Percentiles rank a stretch among this genome's conserved stretches.
Evolutionary conservation across 192 early-diverging fungal species (phyloP).

Genomic region (Phlyctochytrium bullatum): DNA sequence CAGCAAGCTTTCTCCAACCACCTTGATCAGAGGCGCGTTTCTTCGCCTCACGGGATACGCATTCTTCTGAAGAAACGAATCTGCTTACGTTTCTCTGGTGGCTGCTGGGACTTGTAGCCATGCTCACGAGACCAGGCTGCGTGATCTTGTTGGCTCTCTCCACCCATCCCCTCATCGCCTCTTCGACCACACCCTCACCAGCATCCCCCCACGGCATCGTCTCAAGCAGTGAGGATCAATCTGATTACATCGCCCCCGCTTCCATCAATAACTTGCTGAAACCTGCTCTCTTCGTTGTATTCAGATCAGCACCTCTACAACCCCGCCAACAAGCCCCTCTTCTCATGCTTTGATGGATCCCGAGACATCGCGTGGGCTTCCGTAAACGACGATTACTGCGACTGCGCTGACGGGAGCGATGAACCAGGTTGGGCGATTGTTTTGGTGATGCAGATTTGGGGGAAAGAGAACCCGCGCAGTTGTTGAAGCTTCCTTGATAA

Average conservation of each 20-base stretch:
- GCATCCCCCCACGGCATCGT: not conserved
- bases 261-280: no score
- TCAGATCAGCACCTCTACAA: not conserved
- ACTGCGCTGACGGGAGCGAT: conserved; percentile 91
- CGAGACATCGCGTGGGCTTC: conserved; percentile 62
- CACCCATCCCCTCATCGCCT: not conserved
- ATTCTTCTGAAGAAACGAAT: no score
- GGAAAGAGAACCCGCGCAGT: not conserved
- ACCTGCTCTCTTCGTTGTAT: not conserved
- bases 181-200: not conserved
- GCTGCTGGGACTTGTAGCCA: no score
- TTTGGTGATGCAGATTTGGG: not conserved
- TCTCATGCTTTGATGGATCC: conserved; percentile 71
- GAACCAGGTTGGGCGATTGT: conserved; percentile 70
- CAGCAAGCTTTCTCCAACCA: no score
- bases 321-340: not conserved
- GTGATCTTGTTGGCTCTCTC: not conserved
- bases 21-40: no score
- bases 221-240: not conserved
- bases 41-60: no score
- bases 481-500: no score
- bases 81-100: no score
- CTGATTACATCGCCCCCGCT: no score
- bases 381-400: conserved; percentile 98
- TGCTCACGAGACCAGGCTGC: no score